Evolutionary conservation across 2,329 filamentous ascomycete species (phyloP).

Genomic region (Monosporascus sp.): DNA sequence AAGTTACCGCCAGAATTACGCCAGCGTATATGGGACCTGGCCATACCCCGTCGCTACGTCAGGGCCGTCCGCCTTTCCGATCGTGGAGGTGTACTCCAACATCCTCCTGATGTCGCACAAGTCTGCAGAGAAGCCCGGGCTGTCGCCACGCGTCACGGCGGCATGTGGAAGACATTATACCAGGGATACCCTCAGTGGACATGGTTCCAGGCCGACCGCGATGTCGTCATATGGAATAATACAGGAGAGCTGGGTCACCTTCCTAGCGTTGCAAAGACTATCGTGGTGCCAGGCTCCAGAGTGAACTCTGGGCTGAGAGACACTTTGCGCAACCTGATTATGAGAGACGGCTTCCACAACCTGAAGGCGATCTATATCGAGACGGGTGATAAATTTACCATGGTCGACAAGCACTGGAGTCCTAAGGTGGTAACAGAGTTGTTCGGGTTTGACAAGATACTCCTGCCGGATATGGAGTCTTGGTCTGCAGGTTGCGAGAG

Average conservation of each 20-base stretch:
- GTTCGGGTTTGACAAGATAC: background rate
- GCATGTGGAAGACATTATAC: background rate
- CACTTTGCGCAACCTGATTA: background rate
- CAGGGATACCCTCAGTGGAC: background rate
- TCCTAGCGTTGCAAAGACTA: background rate
- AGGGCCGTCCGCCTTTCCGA: background rate
- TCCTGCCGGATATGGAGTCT: background rate
- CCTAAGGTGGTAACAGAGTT: background rate
- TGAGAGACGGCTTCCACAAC: background rate
- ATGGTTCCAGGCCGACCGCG: background rate
- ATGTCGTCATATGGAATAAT: background rate
- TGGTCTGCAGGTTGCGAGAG: background rate
- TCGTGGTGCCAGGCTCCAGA: background rate
- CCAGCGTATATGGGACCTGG: background rate
- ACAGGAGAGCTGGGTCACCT: background rate
- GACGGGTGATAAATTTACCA: background rate
- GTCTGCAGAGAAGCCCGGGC: background rate
- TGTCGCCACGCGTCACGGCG: background rate
- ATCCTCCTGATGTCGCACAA: background rate
- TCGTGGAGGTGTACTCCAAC: background rate
- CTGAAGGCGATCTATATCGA: background rate
- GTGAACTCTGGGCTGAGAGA: background rate
- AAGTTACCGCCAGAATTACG: background rate
- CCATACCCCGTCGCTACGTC: background rate
- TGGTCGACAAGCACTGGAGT: background rate